Base-by-base conservation (phyloP, 805 yeast species). In the Hanseniaspora pseudoguilliermondii region DNA sequence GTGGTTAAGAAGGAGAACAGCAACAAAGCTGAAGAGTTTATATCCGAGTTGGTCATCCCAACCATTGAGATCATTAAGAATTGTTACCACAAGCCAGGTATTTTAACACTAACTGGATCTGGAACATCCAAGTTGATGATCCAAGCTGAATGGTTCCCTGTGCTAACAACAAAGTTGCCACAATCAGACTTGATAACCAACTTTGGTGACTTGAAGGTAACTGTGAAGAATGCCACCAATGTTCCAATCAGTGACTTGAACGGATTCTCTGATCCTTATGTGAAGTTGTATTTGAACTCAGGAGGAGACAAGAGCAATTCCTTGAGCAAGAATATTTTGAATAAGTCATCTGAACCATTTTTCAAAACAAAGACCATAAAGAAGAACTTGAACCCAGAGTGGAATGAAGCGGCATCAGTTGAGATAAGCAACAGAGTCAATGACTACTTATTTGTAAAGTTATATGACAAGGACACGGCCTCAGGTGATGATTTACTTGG, bases 381-480 rank as follows among this genome's bases (percentile, higher is more conserved):
- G 76, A 89, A 84, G 75, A 88, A 96, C 0, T 75, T 93, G 62
- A 78, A 85, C 58, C 99, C 99, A n/a, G 78, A 72, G 1, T 93
- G 91, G 89, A 83, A 90, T 66, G 96, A 89, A 72, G 66, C 70
- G 18, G 77, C 81, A 46, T 68, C 75, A 15, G 72, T 82, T 41
- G 77, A 76, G 38, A 72, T 89, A 27, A 64, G 73, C 25, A 83
- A 84, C 66, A 78, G 87, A 65, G 80, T 76, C 56, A 80, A 80
- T 63, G 80, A 86, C 11, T 66, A 68, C 3, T 66, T 90, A 52
- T 72, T 71, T 57, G 73, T 86, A 55, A 78, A 75, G 57, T 79
- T 86, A 16, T 75, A 66, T 64, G 99, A 93, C 67, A 91, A 97
- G 96, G 99, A 93, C 69, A 80, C 91, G 60, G 96, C 96, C 61